Evolutionary conservation across 768 basidiomycete genomes (phyloP).

Genomic region (Boletales sp.): DNA sequence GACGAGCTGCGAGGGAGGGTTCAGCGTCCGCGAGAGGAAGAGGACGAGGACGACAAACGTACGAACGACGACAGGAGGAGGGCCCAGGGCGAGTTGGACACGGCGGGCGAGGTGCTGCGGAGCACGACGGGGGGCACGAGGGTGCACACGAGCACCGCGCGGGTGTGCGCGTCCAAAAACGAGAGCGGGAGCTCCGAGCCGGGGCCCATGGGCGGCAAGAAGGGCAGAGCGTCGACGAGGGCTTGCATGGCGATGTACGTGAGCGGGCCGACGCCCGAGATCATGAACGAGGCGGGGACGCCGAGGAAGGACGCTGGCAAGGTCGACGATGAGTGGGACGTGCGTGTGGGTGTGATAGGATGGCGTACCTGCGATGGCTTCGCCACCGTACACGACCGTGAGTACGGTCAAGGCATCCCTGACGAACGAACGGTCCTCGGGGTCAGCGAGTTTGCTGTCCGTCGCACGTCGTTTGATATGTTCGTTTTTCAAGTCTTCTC

Average conservation of each 20-base stretch:
- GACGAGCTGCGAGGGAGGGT: conserved; percentile 42
- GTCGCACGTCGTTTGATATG: conserved; percentile 49
- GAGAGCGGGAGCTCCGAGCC: conserved; percentile 68
- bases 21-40: no score
- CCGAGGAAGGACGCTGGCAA: conserved; percentile 69
- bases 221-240: conserved; percentile 58
- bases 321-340: not conserved
- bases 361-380: conserved; percentile 58
- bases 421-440: conserved; percentile 54
- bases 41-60: conserved; percentile 29
- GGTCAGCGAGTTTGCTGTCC: conserved; percentile 30
- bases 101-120: conserved; percentile 42
- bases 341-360: not conserved
- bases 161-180: conserved; percentile 73
- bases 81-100: conserved; percentile 71
- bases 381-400: conserved; percentile 76
- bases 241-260: conserved; percentile 63
- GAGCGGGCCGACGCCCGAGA: conserved; percentile 61
- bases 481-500: no score
- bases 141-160: conserved; percentile 74
- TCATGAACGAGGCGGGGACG: conserved; percentile 72
- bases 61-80: conserved; percentile 73
- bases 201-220: conserved; percentile 41
- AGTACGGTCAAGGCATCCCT: conserved; percentile 56
- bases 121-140: conserved; percentile 70